A percentile compares a stretch with the other conserved stretches of the same genome.
Evolutionary conservation across 129 eudicot genomes (phyloP).

Genomic region (Silybum marianum): DNA sequence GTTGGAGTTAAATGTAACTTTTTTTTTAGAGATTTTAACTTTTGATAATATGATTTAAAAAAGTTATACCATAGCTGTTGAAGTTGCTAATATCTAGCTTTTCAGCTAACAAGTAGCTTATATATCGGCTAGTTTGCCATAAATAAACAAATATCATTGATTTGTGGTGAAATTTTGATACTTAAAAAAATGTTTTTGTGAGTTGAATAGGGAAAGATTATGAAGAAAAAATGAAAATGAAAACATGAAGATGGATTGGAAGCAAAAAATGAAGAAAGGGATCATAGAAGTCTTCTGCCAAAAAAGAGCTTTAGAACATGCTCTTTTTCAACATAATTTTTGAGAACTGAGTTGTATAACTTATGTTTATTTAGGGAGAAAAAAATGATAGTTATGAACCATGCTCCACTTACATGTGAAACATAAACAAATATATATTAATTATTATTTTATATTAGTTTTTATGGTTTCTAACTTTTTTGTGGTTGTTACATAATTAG

Average conservation of each 20-base stretch:
- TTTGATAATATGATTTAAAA: too few relatives aligned
- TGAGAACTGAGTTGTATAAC: conserved; percentile 28
- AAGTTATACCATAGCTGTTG: too few relatives aligned
- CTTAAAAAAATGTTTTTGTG: background rate
- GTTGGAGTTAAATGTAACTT: too few relatives aligned
- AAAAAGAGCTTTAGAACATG: conserved; percentile 62
- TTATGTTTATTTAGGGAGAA: conserved; percentile 1
- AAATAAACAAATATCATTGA: background rate
- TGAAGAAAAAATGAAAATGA: conserved; percentile 68
- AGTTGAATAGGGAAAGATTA: conserved; percentile 56
- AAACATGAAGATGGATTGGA: conserved; percentile 60
- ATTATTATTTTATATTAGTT: too few relatives aligned
- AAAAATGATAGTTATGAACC: too few relatives aligned
- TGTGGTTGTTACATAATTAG: too few relatives aligned
- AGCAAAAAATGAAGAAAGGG: conserved; percentile 53
- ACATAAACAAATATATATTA: too few relatives aligned
- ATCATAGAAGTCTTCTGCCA: conserved; percentile 64
- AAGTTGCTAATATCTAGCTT: background rate
- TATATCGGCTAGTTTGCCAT: background rate
- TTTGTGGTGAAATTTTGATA: background rate
- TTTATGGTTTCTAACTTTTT: too few relatives aligned
- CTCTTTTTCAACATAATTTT: background rate
- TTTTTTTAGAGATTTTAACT: too few relatives aligned
- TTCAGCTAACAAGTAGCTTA: background rate
- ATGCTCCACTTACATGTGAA: background rate